phyloP scores from a whole-genome alignment of 2,329 filamentous ascomycete species.

The Alternaria burnsii region DNA sequence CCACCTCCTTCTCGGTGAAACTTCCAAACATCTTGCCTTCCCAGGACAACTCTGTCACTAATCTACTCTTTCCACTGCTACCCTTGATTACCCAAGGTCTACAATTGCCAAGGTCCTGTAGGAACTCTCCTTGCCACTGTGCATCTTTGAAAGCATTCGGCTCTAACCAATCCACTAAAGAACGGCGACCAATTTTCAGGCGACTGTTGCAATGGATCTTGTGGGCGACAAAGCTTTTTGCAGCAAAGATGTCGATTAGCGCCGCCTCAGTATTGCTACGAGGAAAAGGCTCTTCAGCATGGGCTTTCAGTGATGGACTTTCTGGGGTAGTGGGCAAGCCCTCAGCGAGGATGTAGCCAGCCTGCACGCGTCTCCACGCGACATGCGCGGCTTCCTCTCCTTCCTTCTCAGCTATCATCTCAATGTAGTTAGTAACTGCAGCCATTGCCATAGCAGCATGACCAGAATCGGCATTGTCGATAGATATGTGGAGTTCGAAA shows the following conservation, averaged over 20 bases:
- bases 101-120: slow-evolving; percentile 47
- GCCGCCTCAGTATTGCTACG: slow-evolving; percentile 21
- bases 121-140: slow-evolving; percentile 48
- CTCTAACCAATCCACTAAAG: slow-evolving; percentile 55
- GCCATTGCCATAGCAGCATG: slow-evolving; percentile 59
- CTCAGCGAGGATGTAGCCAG: slow-evolving; percentile 53
- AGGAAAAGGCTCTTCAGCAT: slow-evolving; percentile 15
- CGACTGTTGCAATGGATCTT: slow-evolving; percentile 54
- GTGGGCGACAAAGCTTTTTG: slow-evolving; percentile 52
- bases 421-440: slow-evolving; percentile 51
- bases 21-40: slow-evolving; percentile 61
- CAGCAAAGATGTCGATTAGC: slow-evolving; percentile 45
- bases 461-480: slow-evolving; percentile 60
- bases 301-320: slow-evolving; percentile 23
- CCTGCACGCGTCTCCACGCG: slow-evolving; percentile 56
- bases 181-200: slow-evolving; percentile 51
- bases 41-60: slow-evolving; percentile 57
- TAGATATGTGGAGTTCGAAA: slow-evolving; percentile 61
- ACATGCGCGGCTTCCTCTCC: slow-evolving; percentile 42
- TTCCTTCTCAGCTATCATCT: slow-evolving; percentile 32
- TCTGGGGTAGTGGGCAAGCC: slow-evolving; percentile 33
- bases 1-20: slow-evolving; percentile 57
- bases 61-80: slow-evolving; percentile 50
- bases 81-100: slow-evolving; percentile 56
- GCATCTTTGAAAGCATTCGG: slow-evolving; percentile 40